Evolutionary conservation across 2,329 filamentous ascomycete species (phyloP), one percentile per base, ranked within the genome.

Genomic region (Colletotrichum tabaci): DNA sequence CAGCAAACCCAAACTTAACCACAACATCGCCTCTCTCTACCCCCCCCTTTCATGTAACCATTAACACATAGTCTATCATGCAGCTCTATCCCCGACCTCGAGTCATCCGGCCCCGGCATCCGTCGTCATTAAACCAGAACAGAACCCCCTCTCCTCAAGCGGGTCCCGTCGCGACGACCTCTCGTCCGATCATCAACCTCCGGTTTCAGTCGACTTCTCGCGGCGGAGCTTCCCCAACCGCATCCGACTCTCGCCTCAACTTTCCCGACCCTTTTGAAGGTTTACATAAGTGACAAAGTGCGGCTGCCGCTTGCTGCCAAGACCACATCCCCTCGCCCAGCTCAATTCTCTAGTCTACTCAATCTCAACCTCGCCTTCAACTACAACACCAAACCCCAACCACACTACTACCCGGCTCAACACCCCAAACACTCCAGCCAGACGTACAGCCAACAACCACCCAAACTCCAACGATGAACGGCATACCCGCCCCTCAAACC

Each of bases 171-270:
- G 40, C 26, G 46, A 40, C 52, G 15, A 26, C n/a, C 5, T 8
- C 50, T 55, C 67, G 46, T 70, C 62, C 44, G 67, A 66, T 66
- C 21, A 26, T 8, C 40, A 47, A 13, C 40, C 30, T 70, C 62
- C 62, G 62, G 62, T 61, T 70, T 70, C 62, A 66, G 9, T 66
- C 47, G 9, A 18, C 13, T n/a, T 57, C 12, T 8, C 5, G 40
- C 5, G 61, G n/a, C 67, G 67, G 67, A 70, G 49, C 40, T 66
- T 65, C 55, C 67, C 62, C 67, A 70, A 61, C n/a, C n/a, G 40
- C 40, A 47, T 55, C 67, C 67, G 67, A 26, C 15, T 21, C 58
- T n/a, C 4, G 35, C 1, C 8, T 35, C 6, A 30, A 21, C 4
- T 5, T 23, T n/a, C 2, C 13, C 16, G 5, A 18, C n/a, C 9